These are phyloP conservation scores for Poa annua DNA, from an alignment of 176 grass and related monocot genomes.

Conservation along the genomic window DNA sequence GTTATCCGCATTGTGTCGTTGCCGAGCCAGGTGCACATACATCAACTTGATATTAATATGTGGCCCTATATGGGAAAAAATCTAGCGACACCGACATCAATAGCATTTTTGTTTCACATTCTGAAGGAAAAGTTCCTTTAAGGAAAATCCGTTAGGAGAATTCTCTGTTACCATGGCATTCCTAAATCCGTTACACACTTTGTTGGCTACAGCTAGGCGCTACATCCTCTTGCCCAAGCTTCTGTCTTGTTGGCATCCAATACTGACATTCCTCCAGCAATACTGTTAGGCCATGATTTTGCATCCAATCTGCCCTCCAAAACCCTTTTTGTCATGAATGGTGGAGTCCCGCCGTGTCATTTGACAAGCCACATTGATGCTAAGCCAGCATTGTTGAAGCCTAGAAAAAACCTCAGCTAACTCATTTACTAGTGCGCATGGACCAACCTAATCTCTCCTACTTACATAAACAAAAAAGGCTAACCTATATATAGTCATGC, in stretches of 20 bases:
- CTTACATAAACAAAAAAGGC: too few species aligned
- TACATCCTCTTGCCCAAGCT: constrained; percentile 12
- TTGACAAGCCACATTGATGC: constrained; percentile 42
- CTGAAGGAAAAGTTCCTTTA: not conserved
- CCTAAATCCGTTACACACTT: not conserved
- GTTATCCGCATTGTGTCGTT: too few species aligned
- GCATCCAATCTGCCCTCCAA: not conserved
- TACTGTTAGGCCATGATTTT: not conserved
- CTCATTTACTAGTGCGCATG: constrained; percentile 47
- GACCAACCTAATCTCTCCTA: not conserved
- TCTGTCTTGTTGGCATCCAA: not conserved
- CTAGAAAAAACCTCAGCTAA: constrained; percentile 6
- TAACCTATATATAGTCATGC: not conserved
- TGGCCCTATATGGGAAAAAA: too few species aligned
- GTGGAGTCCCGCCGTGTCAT: not conserved
- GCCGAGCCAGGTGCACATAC: too few species aligned
- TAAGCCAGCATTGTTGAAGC: not conserved
- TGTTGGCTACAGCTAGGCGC: not conserved
- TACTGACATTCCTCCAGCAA: not conserved
- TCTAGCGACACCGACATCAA: not conserved
- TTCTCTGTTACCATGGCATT: not conserved
- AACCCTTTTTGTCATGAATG: not conserved
- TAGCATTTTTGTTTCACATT: not conserved
- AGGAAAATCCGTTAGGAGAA: not conserved
- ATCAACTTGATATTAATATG: too few species aligned